Evolutionary conservation across 306 rosid species (phyloP).

Genomic region (Vigna nakashimae): DNA sequence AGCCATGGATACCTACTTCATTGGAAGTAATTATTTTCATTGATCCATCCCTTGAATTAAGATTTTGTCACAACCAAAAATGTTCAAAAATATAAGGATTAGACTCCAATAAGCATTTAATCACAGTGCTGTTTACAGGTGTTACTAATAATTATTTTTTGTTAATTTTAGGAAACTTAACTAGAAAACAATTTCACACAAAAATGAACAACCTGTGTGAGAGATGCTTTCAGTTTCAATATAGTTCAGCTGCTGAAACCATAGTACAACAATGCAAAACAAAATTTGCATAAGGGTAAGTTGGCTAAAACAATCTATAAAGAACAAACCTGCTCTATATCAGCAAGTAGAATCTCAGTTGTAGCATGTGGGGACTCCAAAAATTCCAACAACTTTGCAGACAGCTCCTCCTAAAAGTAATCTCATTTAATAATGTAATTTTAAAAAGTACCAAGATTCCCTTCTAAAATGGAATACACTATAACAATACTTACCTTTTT

Average conservation of each 20-base stretch:
- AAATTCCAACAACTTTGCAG: constrained; percentile 85
- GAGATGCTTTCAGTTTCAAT: background rate
- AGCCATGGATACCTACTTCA: background rate
- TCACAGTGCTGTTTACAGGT: constrained; percentile 1
- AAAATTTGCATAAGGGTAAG: background rate
- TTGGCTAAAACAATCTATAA: background rate
- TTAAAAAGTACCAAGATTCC: background rate
- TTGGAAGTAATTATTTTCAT: background rate
- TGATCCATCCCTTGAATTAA: background rate
- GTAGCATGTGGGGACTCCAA: constrained; percentile 94
- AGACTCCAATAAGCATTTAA: background rate
- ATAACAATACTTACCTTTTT: constrained; percentile 67
- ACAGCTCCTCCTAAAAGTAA: constrained; percentile 82
- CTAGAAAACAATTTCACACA: constrained; percentile 4
- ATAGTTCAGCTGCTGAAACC: background rate
- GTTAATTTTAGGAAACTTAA: constrained; percentile 4
- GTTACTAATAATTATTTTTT: background rate
- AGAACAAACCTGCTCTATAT: constrained; percentile 73
- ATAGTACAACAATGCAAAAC: background rate
- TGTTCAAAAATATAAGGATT: background rate
- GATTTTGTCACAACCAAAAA: background rate
- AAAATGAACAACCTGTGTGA: background rate
- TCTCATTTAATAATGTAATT: constrained; percentile 9
- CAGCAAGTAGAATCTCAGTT: constrained; percentile 86
- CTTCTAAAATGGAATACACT: background rate